phyloP scores from a whole-genome alignment of 495 filamentous ascomycete species.

The Hamigera avellanea region DNA sequence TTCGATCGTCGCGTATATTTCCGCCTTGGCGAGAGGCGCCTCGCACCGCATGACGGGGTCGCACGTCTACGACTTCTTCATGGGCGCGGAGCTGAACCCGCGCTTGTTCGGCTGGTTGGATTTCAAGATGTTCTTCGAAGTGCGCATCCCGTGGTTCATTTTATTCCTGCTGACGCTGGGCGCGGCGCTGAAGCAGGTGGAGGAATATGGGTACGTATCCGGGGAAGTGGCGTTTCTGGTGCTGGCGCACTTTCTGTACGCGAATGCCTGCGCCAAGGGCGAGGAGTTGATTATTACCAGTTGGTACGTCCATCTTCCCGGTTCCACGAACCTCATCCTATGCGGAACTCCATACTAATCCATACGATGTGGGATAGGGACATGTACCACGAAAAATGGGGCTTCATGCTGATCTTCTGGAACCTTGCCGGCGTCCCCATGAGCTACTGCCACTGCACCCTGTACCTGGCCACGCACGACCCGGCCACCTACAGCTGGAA shows the following conservation, averaged over 20 bases:
- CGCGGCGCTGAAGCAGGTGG: slow-evolving; percentile 81
- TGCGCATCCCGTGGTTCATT: slow-evolving; percentile 94
- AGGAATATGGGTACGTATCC: slow-evolving; percentile 80
- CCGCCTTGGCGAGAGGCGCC: slow-evolving; percentile 65
- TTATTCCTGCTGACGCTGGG: slow-evolving; percentile 68
- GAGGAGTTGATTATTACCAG: slow-evolving; percentile 91
- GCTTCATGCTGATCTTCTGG: slow-evolving; percentile 99
- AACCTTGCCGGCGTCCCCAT: slow-evolving; percentile 96
- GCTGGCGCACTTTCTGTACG: slow-evolving; percentile 91
- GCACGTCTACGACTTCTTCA: slow-evolving; percentile 95
- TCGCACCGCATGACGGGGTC: slow-evolving; percentile 88
- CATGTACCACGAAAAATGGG: slow-evolving; percentile 99
- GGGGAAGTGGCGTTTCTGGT: slow-evolving; percentile 80
- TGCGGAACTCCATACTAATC: not conserved
- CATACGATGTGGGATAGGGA: slow-evolving; percentile 54
- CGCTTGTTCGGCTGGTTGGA: slow-evolving; percentile 88
- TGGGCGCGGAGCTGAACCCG: slow-evolving; percentile 96
- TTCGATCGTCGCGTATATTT: slow-evolving; percentile 72
- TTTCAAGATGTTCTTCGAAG: slow-evolving; percentile 99
- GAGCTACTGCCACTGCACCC: slow-evolving; percentile 91
- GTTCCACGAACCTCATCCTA: slow-evolving; percentile 1
- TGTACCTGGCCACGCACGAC: slow-evolving; percentile 85
- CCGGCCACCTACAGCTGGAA: slow-evolving; percentile 73
- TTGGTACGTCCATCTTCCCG: slow-evolving; percentile 45
- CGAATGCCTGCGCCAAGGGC: slow-evolving; percentile 92